Conservation (phyloP, 306 rosid genomes). For the Acacia melanoxylon region DNA sequence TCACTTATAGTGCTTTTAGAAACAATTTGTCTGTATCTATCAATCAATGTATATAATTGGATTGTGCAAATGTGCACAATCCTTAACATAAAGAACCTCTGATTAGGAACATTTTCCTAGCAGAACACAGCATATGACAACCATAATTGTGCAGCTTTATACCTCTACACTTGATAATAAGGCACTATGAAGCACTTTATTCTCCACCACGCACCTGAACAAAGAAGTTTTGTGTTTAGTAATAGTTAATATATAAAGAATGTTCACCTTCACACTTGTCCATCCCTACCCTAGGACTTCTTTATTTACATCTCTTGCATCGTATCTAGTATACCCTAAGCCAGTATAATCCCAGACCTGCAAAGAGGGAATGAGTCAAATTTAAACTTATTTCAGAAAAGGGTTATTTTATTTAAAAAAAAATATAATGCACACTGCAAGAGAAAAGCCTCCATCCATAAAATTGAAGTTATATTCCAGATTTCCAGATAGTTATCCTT, state of each 20-base stretch:
- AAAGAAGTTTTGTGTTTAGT: conserved; percentile 36
- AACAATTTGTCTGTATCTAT: background rate
- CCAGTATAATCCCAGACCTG: conserved; percentile 98
- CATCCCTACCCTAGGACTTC: conserved; percentile 78
- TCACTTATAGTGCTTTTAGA: background rate
- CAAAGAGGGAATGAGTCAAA: conserved; percentile 16
- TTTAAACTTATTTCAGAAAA: conserved; percentile 4
- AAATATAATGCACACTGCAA: background rate
- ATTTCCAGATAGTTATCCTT: background rate
- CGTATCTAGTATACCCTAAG: conserved; percentile 79
- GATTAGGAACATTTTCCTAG: background rate
- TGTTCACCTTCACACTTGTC: conserved; percentile 14
- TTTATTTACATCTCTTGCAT: conserved; percentile 80
- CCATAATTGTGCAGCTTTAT: conserved; percentile 24
- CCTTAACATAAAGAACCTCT: conserved; percentile 4
- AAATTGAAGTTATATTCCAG: background rate
- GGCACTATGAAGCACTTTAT: conserved; percentile 82
- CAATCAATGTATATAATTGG: background rate
- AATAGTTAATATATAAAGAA: conserved; percentile 17
- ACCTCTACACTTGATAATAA: conserved; percentile 80
- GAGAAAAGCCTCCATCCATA: background rate
- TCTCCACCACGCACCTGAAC: conserved; percentile 88
- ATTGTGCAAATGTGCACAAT: background rate
- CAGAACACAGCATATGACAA: background rate
- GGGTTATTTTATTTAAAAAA: background rate